phyloP scores from a whole-genome alignment of 1,284 basidiomycete species.

The Austroboletus niveus region DNA sequence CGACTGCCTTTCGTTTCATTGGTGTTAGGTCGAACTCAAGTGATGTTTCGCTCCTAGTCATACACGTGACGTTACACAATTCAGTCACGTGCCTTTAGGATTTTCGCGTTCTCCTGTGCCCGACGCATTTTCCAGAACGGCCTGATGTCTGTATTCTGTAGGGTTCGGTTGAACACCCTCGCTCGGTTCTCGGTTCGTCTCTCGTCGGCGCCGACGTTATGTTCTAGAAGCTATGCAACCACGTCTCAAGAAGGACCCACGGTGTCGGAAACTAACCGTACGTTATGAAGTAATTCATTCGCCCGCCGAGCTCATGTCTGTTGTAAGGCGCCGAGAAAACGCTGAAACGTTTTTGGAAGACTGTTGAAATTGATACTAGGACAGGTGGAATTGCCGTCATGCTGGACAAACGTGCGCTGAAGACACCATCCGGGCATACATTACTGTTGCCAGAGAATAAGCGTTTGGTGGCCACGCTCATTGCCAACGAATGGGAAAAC shows the following conservation, averaged over 20 bases:
- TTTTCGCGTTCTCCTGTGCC: conserved; percentile 2
- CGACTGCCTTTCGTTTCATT: conserved; percentile 25
- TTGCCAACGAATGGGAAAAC: conserved; percentile 96
- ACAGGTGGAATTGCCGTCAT: conserved; percentile 65
- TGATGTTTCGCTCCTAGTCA: neutral
- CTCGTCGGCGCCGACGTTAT: neutral
- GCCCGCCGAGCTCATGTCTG: conserved; percentile 9
- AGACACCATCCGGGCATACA: conserved; percentile 81
- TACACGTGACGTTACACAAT: conserved; percentile 25
- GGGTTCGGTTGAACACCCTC: conserved; percentile 3
- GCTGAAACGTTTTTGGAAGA: conserved; percentile 89
- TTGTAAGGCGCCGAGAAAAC: conserved; percentile 78
- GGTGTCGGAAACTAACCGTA: conserved; percentile 59
- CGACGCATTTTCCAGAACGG: neutral
- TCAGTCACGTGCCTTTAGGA: conserved; percentile 25
- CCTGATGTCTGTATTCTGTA: conserved; percentile 15
- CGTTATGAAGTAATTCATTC: conserved; percentile 11
- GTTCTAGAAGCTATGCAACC: conserved; percentile 15
- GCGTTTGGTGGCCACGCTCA: conserved; percentile 74
- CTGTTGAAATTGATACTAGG: conserved; percentile 67
- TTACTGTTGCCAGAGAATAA: conserved; percentile 74
- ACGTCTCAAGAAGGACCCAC: conserved; percentile 39
- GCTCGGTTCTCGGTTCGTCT: neutral
- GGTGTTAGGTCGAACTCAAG: neutral
- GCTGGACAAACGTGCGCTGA: conserved; percentile 83